These are phyloP conservation scores for Hymenoscyphus linearis DNA, from an alignment of 2,329 filamentous ascomycete species.

Conservation along the genomic window DNA sequence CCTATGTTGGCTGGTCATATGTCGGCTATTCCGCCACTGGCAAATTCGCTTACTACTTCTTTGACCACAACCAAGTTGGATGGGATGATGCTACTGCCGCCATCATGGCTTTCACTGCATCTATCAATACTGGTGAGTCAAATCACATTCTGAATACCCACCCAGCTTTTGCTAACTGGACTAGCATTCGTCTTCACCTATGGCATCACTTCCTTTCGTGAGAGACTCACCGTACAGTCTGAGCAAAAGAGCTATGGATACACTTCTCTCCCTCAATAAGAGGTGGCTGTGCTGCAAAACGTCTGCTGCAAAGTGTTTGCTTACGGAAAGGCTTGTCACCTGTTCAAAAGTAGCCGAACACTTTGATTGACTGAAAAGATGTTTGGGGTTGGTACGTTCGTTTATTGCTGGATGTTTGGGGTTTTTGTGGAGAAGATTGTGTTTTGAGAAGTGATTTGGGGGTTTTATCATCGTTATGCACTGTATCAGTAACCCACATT, in stretches of 20 bases:
- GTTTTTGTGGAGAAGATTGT: neutral
- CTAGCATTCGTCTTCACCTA: slow-evolving; percentile 22
- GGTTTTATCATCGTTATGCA: neutral
- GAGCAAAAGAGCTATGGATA: slow-evolving; percentile 22
- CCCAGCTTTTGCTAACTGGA: slow-evolving; percentile 1
- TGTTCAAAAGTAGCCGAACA: neutral
- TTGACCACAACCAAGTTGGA: slow-evolving; percentile 26
- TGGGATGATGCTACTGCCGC: slow-evolving; percentile 24
- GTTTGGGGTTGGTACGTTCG: neutral
- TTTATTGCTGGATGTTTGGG: neutral
- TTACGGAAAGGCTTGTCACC: neutral
- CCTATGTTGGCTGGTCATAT: slow-evolving; percentile 30
- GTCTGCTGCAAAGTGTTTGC: neutral
- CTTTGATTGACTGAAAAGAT: neutral
- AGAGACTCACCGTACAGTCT: slow-evolving; percentile 17
- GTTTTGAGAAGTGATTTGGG: neutral
- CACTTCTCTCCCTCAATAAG: slow-evolving; percentile 21
- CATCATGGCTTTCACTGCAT: slow-evolving; percentile 18
- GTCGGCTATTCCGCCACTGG: slow-evolving; percentile 26
- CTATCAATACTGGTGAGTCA: slow-evolving; percentile 24
- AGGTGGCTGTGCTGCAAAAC: neutral
- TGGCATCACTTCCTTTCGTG: slow-evolving; percentile 21
- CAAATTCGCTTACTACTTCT: slow-evolving; percentile 29
- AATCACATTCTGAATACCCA: neutral
- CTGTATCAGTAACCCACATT: neutral